phyloP scores from a whole-genome alignment of 225 moss, liverwort and hornwort species.

The Pseudisothecium myosuroides region DNA sequence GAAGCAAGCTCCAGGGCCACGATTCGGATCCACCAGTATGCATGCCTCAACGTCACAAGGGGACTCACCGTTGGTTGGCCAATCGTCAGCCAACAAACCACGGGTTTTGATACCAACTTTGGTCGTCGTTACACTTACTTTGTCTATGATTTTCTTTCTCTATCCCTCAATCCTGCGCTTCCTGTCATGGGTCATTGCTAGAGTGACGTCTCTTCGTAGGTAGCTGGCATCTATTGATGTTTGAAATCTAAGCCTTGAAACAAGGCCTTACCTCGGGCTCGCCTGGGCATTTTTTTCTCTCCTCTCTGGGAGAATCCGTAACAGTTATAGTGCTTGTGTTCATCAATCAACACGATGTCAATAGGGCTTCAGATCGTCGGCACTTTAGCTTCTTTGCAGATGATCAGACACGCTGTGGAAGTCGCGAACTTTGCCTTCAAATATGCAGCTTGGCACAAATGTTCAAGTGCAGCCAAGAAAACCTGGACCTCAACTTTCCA shows the following conservation, averaged over 20 bases:
- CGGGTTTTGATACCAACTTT: conserved; percentile 29
- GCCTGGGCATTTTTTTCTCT: neutral
- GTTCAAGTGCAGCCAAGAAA: neutral
- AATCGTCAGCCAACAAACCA: conserved; percentile 14
- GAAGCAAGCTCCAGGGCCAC: conserved; percentile 29
- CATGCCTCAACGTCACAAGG: conserved; percentile 36
- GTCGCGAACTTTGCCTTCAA: neutral
- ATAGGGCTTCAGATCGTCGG: neutral
- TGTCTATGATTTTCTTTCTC: conserved; percentile 34
- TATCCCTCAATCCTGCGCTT: conserved; percentile 31
- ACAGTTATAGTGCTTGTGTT: neutral
- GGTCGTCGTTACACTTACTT: conserved; percentile 20
- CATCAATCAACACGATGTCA: neutral
- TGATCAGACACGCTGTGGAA: neutral
- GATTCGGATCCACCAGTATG: conserved; percentile 47
- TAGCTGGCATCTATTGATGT: conserved; percentile 3
- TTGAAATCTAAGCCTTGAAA: neutral
- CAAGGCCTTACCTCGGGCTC: neutral
- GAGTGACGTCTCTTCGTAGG: conserved; percentile 34
- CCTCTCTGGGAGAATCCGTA: neutral
- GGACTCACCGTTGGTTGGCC: conserved; percentile 23
- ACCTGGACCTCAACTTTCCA: neutral
- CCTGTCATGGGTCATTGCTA: conserved; percentile 42
- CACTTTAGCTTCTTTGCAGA: neutral
- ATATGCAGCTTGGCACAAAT: neutral